Evolutionary conservation across 768 basidiomycete species (phyloP).

Genomic region (Sutorius australiensis): DNA sequence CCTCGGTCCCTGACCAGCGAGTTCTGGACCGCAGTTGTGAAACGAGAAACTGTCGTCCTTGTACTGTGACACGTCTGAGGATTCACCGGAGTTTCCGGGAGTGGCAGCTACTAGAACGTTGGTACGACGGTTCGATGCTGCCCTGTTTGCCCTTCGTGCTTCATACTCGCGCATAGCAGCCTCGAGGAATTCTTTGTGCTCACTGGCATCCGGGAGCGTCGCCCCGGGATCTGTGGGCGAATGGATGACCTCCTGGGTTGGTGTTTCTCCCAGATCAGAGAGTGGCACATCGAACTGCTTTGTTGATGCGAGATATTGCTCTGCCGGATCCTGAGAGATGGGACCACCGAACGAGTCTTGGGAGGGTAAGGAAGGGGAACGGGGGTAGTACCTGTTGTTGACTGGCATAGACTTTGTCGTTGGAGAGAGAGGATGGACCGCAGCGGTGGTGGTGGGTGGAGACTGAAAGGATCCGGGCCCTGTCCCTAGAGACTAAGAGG

Average conservation of each 20-base stretch:
- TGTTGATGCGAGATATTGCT: constrained; percentile 41
- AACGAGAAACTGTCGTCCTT: constrained; percentile 9
- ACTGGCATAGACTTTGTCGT: constrained; percentile 23
- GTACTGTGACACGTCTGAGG: constrained; percentile 14
- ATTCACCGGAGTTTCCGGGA: constrained; percentile 42
- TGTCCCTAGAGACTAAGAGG: constrained; percentile 26
- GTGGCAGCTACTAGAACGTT: constrained; percentile 51
- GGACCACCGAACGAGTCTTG: constrained; percentile 63
- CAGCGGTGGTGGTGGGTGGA: constrained; percentile 19
- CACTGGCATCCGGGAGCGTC: constrained; percentile 48
- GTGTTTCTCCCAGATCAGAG: constrained; percentile 45
- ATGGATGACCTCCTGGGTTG: constrained; percentile 25
- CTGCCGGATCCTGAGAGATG: constrained; percentile 45
- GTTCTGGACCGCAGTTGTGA: constrained; percentile 8
- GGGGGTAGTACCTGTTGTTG: constrained; percentile 19
- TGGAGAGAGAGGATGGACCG: constrained; percentile 12
- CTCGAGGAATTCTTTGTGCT: constrained; percentile 25
- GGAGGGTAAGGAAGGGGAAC: constrained; percentile 41
- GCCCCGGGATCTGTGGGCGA: constrained; percentile 41
- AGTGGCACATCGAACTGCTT: constrained; percentile 57
- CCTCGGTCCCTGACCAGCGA: constrained; percentile 23
- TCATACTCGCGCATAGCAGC: constrained; percentile 26
- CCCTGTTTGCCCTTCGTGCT: constrained; percentile 14
- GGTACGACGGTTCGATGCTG: constrained; percentile 7
- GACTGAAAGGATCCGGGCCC: constrained; percentile 36